Evolutionary conservation across 768 basidiomycete genomes (phyloP).

Genomic region (Lyophyllum semitale): DNA sequence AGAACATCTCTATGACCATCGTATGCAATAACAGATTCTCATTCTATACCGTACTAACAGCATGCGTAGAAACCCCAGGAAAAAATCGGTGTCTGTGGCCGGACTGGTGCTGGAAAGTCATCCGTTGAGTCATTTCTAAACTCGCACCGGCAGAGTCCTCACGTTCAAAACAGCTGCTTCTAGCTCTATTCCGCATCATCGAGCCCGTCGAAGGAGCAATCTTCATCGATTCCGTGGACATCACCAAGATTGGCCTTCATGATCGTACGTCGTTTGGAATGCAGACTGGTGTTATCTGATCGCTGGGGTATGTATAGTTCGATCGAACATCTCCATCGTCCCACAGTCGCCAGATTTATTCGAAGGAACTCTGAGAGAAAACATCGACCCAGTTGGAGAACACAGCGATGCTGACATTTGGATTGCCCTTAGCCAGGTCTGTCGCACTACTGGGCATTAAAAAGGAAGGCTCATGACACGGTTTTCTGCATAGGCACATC

Average conservation of each 20-base stretch:
- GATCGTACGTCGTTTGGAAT: slow-evolving; percentile 47
- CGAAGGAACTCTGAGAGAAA: slow-evolving; percentile 77
- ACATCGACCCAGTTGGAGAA: slow-evolving; percentile 84
- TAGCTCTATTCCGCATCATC: slow-evolving; percentile 78
- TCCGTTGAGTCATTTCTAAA: slow-evolving; percentile 45
- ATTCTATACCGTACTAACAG: slow-evolving; percentile 3
- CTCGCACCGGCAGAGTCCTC: background rate
- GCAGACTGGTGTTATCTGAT: background rate
- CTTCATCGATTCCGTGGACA: slow-evolving; percentile 74
- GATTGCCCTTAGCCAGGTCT: slow-evolving; percentile 74
- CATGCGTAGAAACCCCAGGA: slow-evolving; percentile 65
- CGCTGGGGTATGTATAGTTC: slow-evolving; percentile 43
- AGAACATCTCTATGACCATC: slow-evolving; percentile 69
- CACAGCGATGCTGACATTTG: slow-evolving; percentile 84
- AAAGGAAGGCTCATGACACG: background rate
- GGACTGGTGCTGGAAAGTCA: slow-evolving; percentile 83
- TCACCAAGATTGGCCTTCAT: slow-evolving; percentile 73
- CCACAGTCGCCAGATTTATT: slow-evolving; percentile 78
- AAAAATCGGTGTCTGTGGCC: slow-evolving; percentile 87
- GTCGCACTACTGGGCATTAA: background rate
- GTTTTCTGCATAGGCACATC: slow-evolving; percentile 52
- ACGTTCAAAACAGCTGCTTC: slow-evolving; percentile 44
- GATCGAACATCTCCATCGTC: slow-evolving; percentile 82
- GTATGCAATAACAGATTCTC: slow-evolving; percentile 36
- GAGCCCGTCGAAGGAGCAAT: slow-evolving; percentile 72